Evolutionary conservation across 192 early-diverging fungal species (phyloP).

Genomic region (Coemansia sp.): DNA sequence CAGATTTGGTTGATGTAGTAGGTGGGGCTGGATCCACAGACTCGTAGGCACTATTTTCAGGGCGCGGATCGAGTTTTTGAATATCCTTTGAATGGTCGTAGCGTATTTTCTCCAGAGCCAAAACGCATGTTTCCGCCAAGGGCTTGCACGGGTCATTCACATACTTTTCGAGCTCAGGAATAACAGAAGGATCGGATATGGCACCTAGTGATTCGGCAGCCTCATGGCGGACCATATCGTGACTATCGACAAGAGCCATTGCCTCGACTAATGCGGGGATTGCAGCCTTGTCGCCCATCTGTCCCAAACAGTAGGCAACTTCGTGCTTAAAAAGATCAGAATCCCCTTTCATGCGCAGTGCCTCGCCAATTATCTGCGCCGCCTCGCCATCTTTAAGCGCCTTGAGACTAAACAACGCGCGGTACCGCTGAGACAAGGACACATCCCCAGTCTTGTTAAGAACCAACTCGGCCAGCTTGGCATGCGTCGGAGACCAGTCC

Average conservation of each 20-base stretch:
- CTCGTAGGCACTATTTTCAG: constrained; percentile 57
- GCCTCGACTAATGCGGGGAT: constrained; percentile 67
- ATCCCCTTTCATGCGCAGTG: constrained; percentile 67
- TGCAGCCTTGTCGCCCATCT: constrained; percentile 84
- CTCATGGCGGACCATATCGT: constrained; percentile 97
- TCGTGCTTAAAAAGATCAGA: constrained; percentile 94
- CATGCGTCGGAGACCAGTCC: constrained; percentile 57
- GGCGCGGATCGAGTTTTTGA: constrained; percentile 18
- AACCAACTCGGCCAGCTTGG: constrained; percentile 63
- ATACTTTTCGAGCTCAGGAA: constrained; percentile 75
- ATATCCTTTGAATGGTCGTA: constrained; percentile 62
- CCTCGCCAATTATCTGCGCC: constrained; percentile 82
- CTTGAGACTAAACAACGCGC: constrained; percentile 92
- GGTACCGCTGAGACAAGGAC: constrained; percentile 84
- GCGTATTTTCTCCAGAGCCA: constrained; percentile 84
- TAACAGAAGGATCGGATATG: constrained; percentile 67
- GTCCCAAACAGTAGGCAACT: constrained; percentile 93
- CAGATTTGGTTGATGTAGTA: constrained; percentile 57
- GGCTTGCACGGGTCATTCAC: constrained; percentile 65
- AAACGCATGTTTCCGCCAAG: constrained; percentile 85
- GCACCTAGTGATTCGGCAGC: constrained; percentile 96
- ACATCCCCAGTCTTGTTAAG: constrained; percentile 60
- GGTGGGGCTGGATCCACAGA: constrained; percentile 95
- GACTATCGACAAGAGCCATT: constrained; percentile 65
- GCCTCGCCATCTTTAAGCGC: constrained; percentile 66